Percentiles rank a stretch among this genome's conserved stretches.
Evolutionary conservation across 768 basidiomycete genomes (phyloP).

Genomic region (Rhodocollybia butyracea): DNA sequence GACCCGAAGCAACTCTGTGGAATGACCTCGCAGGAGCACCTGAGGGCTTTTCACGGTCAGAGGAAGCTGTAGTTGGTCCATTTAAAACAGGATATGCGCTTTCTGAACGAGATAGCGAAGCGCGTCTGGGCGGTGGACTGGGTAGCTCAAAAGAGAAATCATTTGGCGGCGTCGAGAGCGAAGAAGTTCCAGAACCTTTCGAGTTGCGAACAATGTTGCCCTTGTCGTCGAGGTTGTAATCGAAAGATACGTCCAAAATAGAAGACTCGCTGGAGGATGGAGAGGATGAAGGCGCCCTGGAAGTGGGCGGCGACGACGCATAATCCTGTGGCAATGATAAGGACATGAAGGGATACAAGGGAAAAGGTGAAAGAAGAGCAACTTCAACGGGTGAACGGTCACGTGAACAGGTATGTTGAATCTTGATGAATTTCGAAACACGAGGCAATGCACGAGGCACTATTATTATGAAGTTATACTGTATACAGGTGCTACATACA

Average conservation of each 20-base stretch:
- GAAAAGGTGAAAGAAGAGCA: not conserved
- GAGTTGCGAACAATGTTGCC: constrained; percentile 57
- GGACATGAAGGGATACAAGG: not conserved
- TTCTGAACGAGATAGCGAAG: constrained; percentile 65
- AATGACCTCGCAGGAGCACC: constrained; percentile 49
- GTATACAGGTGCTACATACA: no score
- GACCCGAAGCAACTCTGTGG: constrained; percentile 64
- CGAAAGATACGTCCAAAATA: constrained; percentile 62
- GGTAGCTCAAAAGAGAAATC: constrained; percentile 12
- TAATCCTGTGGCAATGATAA: not conserved
- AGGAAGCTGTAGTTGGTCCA: constrained; percentile 25
- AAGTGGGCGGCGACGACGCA: not conserved
- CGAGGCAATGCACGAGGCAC: not conserved
- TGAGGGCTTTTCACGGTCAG: constrained; percentile 20
- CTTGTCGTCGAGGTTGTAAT: constrained; percentile 53
- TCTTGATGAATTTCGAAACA: no score
- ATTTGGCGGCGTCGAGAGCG: constrained; percentile 26
- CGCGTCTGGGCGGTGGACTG: constrained; percentile 37
- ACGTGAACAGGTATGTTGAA: constrained; percentile 1
- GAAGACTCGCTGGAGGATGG: constrained; percentile 57
- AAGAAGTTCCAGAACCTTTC: constrained; percentile 44
- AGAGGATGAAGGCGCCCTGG: constrained; percentile 21
- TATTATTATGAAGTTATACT: no score
- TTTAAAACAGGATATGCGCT: constrained; percentile 51
- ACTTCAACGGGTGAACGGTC: constrained; percentile 2